Percentiles rank a stretch among this genome's conserved stretches.
Evolutionary conservation across 2,329 filamentous ascomycete species (phyloP).

Genomic region (Claviceps sp.): DNA sequence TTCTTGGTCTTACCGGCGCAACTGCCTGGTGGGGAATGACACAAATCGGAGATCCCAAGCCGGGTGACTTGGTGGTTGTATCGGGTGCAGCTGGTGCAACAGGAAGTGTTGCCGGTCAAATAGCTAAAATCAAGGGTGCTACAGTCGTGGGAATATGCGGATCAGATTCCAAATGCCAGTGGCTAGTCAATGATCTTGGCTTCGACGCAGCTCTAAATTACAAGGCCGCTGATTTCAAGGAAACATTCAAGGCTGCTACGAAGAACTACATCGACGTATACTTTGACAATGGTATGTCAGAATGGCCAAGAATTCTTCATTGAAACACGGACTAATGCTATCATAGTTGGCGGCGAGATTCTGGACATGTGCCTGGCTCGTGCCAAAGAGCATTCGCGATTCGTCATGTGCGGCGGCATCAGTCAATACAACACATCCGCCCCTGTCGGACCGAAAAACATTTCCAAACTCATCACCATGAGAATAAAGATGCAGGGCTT

Average conservation of each 20-base stretch:
- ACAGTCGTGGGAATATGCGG: conserved; percentile 53
- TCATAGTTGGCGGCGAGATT: conserved; percentile 52
- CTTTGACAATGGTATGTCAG: conserved; percentile 47
- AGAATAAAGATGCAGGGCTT: conserved; percentile 56
- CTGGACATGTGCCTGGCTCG: conserved; percentile 50
- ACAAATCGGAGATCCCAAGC: conserved; percentile 52
- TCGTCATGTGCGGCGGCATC: conserved; percentile 61
- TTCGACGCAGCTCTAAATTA: conserved; percentile 59
- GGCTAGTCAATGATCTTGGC: conserved; percentile 49
- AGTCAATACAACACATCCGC: conserved; percentile 51
- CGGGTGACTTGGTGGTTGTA: conserved; percentile 63
- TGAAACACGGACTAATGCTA: background rate
- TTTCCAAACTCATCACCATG: conserved; percentile 38
- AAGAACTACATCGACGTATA: conserved; percentile 51
- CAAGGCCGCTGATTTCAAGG: conserved; percentile 47
- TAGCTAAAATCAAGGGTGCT: conserved; percentile 57
- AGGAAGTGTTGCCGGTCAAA: conserved; percentile 63
- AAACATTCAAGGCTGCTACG: conserved; percentile 47
- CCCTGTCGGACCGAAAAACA: conserved; percentile 42
- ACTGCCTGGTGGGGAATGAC: conserved; percentile 67
- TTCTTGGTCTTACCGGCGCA: conserved; percentile 52
- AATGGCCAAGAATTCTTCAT: background rate
- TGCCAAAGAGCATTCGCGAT: conserved; percentile 49
- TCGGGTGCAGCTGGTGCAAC: conserved; percentile 69
- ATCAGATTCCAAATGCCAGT: conserved; percentile 51